phyloP scores from a whole-genome alignment of 345 rosid species.

The Erucastrum elatum region DNA sequence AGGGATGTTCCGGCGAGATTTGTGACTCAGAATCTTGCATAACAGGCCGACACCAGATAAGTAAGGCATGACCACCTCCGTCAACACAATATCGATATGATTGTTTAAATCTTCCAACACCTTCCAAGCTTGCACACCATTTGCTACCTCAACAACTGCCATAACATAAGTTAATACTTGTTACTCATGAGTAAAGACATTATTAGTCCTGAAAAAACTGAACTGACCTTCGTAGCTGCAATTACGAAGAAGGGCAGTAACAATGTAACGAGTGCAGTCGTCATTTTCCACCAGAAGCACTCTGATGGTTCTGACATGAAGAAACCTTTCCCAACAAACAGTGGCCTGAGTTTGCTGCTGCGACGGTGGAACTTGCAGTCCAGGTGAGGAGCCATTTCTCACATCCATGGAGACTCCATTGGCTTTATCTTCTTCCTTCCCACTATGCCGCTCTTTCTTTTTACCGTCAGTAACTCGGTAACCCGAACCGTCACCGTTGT shows the following conservation, averaged over 20 bases:
- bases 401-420: conserved; percentile 41
- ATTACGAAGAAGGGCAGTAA: conserved; percentile 78
- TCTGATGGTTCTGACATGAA: conserved; percentile 60
- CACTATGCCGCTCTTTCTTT: conserved; percentile 27
- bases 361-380: conserved; percentile 46
- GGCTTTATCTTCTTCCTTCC: conserved; percentile 31
- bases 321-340: conserved; percentile 80
- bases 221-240: conserved; percentile 78
- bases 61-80: conserved; percentile 80
- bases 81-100: conserved; percentile 70
- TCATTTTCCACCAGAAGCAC: conserved; percentile 81
- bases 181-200: no score
- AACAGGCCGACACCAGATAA: conserved; percentile 75
- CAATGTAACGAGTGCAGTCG: conserved; percentile 77
- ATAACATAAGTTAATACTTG: background rate
- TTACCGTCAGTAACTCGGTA: conserved; percentile 35
- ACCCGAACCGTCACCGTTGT: conserved; percentile 41
- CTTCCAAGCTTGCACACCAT: conserved; percentile 83
- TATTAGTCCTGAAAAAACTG: background rate
- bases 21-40: conserved; percentile 75
- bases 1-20: conserved; percentile 67
- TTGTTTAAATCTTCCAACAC: conserved; percentile 59
- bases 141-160: conserved; percentile 63
- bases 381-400: conserved; percentile 40
- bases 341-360: conserved; percentile 49